Evolutionary conservation across 1,139 yeast species (phyloP).

Genomic region (Pichia sp.): DNA sequence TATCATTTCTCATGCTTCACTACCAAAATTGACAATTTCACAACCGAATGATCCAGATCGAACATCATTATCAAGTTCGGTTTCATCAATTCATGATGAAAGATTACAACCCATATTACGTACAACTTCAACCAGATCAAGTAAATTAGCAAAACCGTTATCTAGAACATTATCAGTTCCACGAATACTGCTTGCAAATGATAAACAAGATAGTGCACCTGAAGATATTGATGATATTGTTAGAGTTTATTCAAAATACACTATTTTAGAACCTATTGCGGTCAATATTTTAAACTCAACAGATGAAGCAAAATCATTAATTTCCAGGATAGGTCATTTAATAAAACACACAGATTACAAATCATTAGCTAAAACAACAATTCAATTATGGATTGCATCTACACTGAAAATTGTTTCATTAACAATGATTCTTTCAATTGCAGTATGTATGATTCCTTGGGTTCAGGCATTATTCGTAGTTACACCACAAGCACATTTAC

Average conservation of each 20-base stretch:
- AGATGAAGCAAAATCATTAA: not conserved
- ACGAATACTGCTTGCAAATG: constrained; percentile 24
- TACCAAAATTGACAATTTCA: too few relatives aligned
- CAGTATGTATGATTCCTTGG: constrained; percentile 40
- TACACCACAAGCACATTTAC: constrained; percentile 36
- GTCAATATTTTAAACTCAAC: constrained; percentile 17
- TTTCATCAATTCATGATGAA: not conserved
- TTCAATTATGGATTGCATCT: constrained; percentile 10
- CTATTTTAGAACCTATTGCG: constrained; percentile 6
- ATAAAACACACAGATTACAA: not conserved
- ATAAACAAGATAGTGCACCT: constrained; percentile 36
- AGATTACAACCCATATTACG: too few relatives aligned
- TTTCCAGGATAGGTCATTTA: not conserved
- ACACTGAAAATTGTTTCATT: constrained; percentile 13
- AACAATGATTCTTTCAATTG: constrained; percentile 23
- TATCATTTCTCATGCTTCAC: too few relatives aligned
- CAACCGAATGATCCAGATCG: too few relatives aligned
- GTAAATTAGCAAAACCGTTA: not conserved
- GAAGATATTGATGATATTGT: constrained; percentile 56
- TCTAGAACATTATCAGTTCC: constrained; percentile 10
- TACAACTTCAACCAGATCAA: constrained; percentile 3
- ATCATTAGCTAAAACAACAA: constrained; percentile 3
- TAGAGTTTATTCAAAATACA: constrained; percentile 41
- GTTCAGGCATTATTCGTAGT: constrained; percentile 69
- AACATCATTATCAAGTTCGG: too few relatives aligned